Base-by-base conservation (phyloP, 306 rosid genomes). In the Rosa lucieae region DNA sequence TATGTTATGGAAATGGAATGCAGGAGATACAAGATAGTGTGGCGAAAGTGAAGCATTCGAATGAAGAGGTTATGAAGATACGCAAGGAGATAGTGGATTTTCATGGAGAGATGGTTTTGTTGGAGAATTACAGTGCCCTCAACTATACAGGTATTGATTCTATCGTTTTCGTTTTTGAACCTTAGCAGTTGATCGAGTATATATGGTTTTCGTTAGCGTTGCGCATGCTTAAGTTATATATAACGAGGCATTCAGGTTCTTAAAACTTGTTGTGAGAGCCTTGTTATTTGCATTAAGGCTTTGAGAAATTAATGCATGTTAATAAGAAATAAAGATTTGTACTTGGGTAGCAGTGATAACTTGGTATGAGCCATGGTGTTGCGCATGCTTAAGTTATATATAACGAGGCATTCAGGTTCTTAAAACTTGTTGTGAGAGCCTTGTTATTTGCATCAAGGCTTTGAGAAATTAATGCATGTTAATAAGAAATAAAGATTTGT, bases 91-190 rank as follows among this genome's bases (percentile, higher is more conserved):
- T 95, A 66, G 99, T 95, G 72, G 99, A 95, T 86, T 91, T 95
- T 79, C 99, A 95, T 3, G 99, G 99, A 49, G 99, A 95, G 90
- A 95, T 95, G 99, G 97, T 95, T 72, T 85, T 95, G 86, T 87
- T 95, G 85, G 99, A 95, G 85, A 95, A 95, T 71, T 95, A 95
- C 58, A 95, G 99, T 47, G 97, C 99, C 77, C 96, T 95, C 53
- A 95, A 95, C 88, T 95, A 95, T 79, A 95, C 99, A 83, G 99
- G 99, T 95, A 79, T 12, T 37, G 26, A 6, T 51, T 10, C 23
- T 77, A 66, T 11, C 26, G 20, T 67, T 26, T 65, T 12, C 18
- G 8, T 32, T 51, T 14, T 1, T 17, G 35, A 10, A 26, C 8
- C 20, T 39, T 67, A 8, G 47, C 46, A 7, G 10, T 63, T n/a